These are phyloP conservation scores for Aquilaria sinensis DNA, from an alignment of 345 rosid species.

Conservation along the genomic window DNA sequence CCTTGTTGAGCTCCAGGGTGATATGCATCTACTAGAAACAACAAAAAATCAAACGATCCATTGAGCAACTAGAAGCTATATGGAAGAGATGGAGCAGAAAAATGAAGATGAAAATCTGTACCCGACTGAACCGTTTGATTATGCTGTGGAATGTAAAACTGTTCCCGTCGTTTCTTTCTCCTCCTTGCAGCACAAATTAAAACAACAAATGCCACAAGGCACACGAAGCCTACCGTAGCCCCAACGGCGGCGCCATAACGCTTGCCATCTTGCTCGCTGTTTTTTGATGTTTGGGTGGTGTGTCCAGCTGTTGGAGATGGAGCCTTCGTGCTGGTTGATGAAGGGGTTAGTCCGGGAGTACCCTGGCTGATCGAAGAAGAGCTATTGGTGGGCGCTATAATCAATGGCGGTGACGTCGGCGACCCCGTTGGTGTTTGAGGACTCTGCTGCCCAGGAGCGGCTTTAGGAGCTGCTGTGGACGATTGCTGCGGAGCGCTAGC, in stretches of 20 bases:
- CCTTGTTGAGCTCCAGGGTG: conserved; percentile 36
- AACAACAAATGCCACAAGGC: conserved; percentile 48
- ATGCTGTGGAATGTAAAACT: conserved; percentile 43
- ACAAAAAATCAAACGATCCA: neutral
- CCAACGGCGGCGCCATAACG: conserved; percentile 25
- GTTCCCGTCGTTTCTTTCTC: conserved; percentile 33
- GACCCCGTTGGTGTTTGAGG: conserved; percentile 13
- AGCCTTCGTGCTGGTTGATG: conserved; percentile 14
- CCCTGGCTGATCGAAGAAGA: conserved; percentile 10
- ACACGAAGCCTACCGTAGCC: conserved; percentile 33
- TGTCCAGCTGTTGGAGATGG: conserved; percentile 5
- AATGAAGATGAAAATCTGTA: conserved; percentile 9
- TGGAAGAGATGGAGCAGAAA: neutral
- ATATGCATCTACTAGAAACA: conserved; percentile 39
- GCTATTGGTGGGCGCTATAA: conserved; percentile 6
- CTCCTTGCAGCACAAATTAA: conserved; percentile 30
- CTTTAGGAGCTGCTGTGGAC: conserved; percentile 8
- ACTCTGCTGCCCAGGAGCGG: conserved; percentile 13
- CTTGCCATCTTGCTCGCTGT: neutral
- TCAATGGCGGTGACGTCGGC: neutral
- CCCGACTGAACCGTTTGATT: conserved; percentile 49
- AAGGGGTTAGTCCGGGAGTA: conserved; percentile 16
- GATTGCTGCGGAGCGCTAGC: conserved; percentile 13
- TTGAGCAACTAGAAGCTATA: neutral
- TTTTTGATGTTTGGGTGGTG: conserved; percentile 8